Base-by-base conservation (phyloP, 1,284 basidiomycete genomes). In the Microbotryum saponariae region DNA sequence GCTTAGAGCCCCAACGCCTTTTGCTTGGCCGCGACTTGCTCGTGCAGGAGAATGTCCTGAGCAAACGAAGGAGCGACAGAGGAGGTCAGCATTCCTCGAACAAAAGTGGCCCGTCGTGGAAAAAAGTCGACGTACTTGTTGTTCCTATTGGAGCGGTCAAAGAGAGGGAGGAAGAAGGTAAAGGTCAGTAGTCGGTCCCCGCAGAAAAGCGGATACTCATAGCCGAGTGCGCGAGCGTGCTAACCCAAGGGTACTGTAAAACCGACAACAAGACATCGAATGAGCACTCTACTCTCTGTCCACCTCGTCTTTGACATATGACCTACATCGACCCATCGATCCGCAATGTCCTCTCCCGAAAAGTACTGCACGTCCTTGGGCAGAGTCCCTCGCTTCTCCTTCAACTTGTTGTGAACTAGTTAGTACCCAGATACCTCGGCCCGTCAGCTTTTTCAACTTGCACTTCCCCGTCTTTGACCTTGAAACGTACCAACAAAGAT, bases 331-430 rank as follows among this genome's bases (percentile, higher is more conserved):
- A 63, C 61, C 63, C 65, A 67, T 20, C 48, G 46, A 46, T 67
- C 65, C 31, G 45, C 49, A 14, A 67, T 62, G 51, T 67, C 54
- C 44, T 54, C 67, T 14, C 73, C 74, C n/a, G 71, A 58, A 54
- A 73, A 75, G 59, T 73, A 91, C 84, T 81, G 82, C 49, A 83
- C 79, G 57, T 82, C 81, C 5, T 77, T 70, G 10, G 90, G 88
- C 51, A 97, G 76, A 50, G 82, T 76, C 29, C 83, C 90, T 49
- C 85, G 75, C 78, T 97, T 97, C 51, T 81, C 79, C 78, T 94
- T 94, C 65, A 84, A 79, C 78, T 96, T 96, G 80, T 96, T 94
- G 78, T 96, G 91, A 20, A 97, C 92, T 74, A 59, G 6, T 42
- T 74, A 59, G 6, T 42, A 42, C 37, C 37, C 16, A 6, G 14